A percentile compares a stretch with the other conserved stretches of the same genome.
phyloP scores from a whole-genome alignment of 2,329 filamentous ascomycete species.

The Fusarium coffeatum region DNA sequence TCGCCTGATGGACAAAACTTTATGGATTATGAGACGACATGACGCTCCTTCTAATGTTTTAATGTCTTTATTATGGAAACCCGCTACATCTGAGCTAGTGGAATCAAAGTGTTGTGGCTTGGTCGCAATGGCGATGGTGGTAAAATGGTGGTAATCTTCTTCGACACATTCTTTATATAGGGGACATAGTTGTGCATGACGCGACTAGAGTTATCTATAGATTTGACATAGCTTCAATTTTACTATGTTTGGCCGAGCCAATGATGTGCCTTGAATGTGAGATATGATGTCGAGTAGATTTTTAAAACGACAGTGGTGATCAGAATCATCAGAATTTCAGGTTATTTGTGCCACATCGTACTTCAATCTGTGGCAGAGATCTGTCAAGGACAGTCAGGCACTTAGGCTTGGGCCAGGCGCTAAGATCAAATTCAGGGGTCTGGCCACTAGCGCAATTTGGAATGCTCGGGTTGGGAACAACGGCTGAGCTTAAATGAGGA shows the following conservation, averaged over 20 bases:
- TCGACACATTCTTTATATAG: conserved; percentile 36
- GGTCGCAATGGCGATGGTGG: neutral
- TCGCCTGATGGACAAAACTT: neutral
- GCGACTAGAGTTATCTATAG: conserved; percentile 27
- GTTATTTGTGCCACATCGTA: neutral
- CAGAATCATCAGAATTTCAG: neutral
- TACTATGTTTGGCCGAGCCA: neutral
- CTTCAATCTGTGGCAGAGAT: neutral
- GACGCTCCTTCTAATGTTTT: conserved; percentile 22
- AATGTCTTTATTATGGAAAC: conserved; percentile 8
- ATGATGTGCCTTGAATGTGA: accelerated
- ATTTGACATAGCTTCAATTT: conserved; percentile 6
- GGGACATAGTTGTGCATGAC: conserved; percentile 23
- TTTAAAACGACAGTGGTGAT: neutral
- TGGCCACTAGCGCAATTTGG: neutral
- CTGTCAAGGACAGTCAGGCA: neutral
- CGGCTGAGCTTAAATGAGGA: neutral
- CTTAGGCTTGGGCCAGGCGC: neutral
- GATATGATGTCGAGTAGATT: no score
- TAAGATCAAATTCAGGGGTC: neutral
- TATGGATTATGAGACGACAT: conserved; percentile 3
- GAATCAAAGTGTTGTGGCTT: neutral
- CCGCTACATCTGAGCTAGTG: neutral
- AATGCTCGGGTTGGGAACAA: neutral
- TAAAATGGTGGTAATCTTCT: conserved; percentile 21